A percentile compares a stretch with the other conserved stretches of the same genome.
These are phyloP conservation scores for Linnemannia exigua DNA, from an alignment of 192 early-diverging fungal genomes.

Conservation along the genomic window DNA sequence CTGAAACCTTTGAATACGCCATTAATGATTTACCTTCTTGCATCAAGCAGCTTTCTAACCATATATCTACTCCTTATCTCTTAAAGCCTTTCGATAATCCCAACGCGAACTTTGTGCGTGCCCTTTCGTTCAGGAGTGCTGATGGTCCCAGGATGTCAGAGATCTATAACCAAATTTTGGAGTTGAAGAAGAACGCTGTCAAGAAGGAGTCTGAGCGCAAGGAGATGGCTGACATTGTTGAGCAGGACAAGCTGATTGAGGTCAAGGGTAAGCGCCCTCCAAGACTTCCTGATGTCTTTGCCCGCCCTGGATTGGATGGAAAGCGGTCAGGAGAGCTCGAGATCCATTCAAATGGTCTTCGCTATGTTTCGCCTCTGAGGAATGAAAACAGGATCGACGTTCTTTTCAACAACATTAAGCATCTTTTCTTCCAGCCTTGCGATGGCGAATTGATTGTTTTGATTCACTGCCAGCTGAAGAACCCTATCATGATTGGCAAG, in stretches of 20 bases:
- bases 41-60: neutral
- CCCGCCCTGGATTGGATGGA: conserved; percentile 90
- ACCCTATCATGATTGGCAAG: conserved; percentile 98
- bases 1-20: neutral
- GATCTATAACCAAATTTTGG: conserved; percentile 87
- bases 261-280: conserved; percentile 77
- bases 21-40: neutral
- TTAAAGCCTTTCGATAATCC: conserved; percentile 86
- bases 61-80: neutral
- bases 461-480: conserved; percentile 95
- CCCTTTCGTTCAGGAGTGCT: conserved; percentile 91
- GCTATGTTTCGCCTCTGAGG: conserved; percentile 85
- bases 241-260: conserved; percentile 91
- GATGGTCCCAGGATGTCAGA: conserved; percentile 88
- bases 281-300: conserved; percentile 91
- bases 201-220: conserved; percentile 96
- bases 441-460: conserved; percentile 96
- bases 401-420: conserved; percentile 97
- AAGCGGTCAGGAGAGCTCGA: conserved; percentile 98
- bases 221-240: conserved; percentile 96
- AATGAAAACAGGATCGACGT: conserved; percentile 85
- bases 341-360: conserved; percentile 96
- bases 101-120: conserved; percentile 91
- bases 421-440: conserved; percentile 98
- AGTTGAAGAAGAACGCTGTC: conserved; percentile 92